Conservation (phyloP, 2,329 filamentous ascomycete species). For the Periconia sp. region DNA sequence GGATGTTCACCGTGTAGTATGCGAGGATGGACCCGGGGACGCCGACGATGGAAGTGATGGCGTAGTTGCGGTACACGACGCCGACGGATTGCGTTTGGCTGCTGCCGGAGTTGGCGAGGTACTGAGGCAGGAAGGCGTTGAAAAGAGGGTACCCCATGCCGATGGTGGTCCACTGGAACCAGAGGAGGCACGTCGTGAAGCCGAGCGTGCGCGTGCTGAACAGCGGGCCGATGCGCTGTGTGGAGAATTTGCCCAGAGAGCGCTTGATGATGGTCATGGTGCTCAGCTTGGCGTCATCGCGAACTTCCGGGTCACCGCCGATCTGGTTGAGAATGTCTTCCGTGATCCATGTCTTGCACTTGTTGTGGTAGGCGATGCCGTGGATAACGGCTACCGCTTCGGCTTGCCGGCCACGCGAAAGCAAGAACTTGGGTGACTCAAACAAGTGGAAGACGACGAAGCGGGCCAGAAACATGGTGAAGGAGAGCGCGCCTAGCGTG, state of each 20-base stretch:
- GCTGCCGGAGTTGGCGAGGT: conserved; percentile 63
- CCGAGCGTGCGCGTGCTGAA: conserved; percentile 53
- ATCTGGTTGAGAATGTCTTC: conserved; percentile 63
- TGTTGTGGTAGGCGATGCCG: conserved; percentile 73
- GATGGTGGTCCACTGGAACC: conserved; percentile 81
- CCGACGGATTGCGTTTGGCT: conserved; percentile 23
- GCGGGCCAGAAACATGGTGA: conserved; percentile 75
- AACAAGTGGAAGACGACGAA: conserved; percentile 80
- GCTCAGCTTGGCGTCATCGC: conserved; percentile 43
- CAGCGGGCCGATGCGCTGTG: conserved; percentile 67
- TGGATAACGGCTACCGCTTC: conserved; percentile 82
- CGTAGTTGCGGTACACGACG: conserved; percentile 74
- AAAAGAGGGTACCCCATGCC: conserved; percentile 87
- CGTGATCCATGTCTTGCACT: conserved; percentile 57
- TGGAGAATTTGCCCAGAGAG: conserved; percentile 67
- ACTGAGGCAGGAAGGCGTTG: conserved; percentile 88
- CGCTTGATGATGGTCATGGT: conserved; percentile 56
- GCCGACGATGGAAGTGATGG: conserved; percentile 75
- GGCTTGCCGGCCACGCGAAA: conserved; percentile 72
- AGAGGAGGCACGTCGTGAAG: conserved; percentile 58
- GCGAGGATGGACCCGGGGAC: conserved; percentile 77
- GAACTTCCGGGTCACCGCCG: conserved; percentile 51
- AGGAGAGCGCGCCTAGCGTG: conserved; percentile 70
- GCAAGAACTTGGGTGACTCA: conserved; percentile 82
- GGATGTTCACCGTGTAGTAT: conserved; percentile 70